These are phyloP conservation scores for Melampsora americana DNA, from an alignment of 1,284 basidiomycete species.

Conservation along the genomic window DNA sequence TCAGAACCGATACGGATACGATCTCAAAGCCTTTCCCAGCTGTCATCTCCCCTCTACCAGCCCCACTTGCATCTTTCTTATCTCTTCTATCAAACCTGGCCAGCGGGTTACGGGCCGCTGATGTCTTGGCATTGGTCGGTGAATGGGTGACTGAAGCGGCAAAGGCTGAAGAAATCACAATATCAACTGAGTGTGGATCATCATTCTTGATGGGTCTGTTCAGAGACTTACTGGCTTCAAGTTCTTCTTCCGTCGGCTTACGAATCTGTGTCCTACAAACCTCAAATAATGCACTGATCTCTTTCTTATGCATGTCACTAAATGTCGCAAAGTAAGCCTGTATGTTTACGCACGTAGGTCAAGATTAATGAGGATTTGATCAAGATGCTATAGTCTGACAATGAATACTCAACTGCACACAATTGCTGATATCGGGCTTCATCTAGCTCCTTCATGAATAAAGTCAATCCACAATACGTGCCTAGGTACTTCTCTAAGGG, in stretches of 20 bases:
- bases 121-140: constrained; percentile 13
- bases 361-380: constrained; percentile 1
- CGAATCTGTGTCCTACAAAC: constrained; percentile 65
- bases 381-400: not conserved
- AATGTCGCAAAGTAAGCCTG: constrained; percentile 82
- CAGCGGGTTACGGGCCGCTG: constrained; percentile 13
- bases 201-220: not conserved
- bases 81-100: constrained; percentile 26
- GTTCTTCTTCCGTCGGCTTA: constrained; percentile 67
- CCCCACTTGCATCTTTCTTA: constrained; percentile 24
- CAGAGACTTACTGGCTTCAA: constrained; percentile 61
- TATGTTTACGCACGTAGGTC: not conserved
- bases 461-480: constrained; percentile 80
- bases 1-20: constrained; percentile 72
- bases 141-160: constrained; percentile 1
- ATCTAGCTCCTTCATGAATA: constrained; percentile 95
- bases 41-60: constrained; percentile 20
- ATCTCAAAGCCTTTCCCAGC: constrained; percentile 66
- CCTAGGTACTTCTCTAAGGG: constrained; percentile 77
- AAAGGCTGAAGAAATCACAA: constrained; percentile 19
- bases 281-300: constrained; percentile 71
- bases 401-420: constrained; percentile 67
- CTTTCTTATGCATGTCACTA: constrained; percentile 72
- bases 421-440: constrained; percentile 75
- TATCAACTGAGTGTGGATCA: not conserved